Conservation (phyloP, 306 rosid genomes). For the Pyrus bretschneideri region DNA sequence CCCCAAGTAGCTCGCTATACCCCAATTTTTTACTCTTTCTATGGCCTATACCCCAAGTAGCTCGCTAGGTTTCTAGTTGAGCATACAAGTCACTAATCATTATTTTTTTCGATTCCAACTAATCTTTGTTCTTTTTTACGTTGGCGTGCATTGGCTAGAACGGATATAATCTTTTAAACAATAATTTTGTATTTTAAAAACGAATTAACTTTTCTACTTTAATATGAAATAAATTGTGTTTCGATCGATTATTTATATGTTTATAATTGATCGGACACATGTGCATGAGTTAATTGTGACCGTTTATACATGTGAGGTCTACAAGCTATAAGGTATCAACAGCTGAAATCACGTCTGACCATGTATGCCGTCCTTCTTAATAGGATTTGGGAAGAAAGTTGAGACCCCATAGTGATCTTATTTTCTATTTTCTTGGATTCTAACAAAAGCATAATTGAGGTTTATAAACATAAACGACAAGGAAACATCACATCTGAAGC, state of each 20-base stretch:
- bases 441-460: constrained; percentile 10
- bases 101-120: not conserved
- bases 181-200: no score
- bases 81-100: not conserved
- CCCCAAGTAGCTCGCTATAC: not conserved
- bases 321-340: not conserved
- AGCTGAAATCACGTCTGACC: not conserved
- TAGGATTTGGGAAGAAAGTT: not conserved
- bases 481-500: constrained; percentile 10
- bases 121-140: no score
- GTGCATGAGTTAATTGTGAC: not conserved
- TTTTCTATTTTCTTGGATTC: not conserved
- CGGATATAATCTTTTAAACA: no score
- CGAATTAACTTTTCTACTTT: no score
- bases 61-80: constrained; percentile 8
- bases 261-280: not conserved
- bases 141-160: no score
- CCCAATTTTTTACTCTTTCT: no score
- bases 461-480: constrained; percentile 3
- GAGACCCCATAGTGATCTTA: not conserved
- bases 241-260: no score
- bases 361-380: not conserved
- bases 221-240: no score
- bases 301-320: not conserved
- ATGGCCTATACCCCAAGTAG: constrained; percentile 9